Conservation (phyloP, 108 stramenopile genomes). For the Bacterosira constricta region DNA sequence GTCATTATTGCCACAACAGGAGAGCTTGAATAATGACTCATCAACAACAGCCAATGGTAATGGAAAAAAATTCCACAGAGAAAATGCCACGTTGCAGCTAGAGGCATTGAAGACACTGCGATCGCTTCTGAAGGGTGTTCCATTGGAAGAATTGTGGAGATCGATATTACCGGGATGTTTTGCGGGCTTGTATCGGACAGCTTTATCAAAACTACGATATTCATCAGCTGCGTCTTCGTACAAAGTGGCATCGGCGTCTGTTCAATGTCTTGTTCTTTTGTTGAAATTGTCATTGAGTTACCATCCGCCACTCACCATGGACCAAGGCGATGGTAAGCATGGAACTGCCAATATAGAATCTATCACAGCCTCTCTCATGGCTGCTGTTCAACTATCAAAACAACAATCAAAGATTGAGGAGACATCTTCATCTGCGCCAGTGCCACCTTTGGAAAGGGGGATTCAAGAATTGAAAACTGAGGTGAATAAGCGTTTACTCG, state of each 20-base stretch:
- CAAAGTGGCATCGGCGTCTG: conserved; percentile 30
- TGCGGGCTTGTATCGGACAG: conserved; percentile 37
- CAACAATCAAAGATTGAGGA: background rate
- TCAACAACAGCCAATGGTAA: background rate
- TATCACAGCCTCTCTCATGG: conserved; percentile 25
- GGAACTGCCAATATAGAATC: background rate
- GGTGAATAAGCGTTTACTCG: conserved; percentile 45
- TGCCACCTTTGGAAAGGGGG: background rate
- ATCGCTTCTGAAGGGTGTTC: conserved; percentile 26
- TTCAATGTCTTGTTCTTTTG: conserved; percentile 20
- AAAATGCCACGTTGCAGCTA: conserved; percentile 18
- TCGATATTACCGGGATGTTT: conserved; percentile 49
- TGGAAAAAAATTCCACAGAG: background rate
- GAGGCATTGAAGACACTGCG: conserved; percentile 41
- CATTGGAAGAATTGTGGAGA: conserved; percentile 36
- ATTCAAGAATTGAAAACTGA: conserved; percentile 32
- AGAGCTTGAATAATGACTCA: background rate
- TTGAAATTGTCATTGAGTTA: conserved; percentile 14
- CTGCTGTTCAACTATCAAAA: conserved; percentile 8
- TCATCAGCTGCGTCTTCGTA: conserved; percentile 22
- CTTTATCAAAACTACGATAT: conserved; percentile 11
- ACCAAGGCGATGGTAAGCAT: background rate
- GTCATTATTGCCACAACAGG: conserved; percentile 24
- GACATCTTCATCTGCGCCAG: background rate
- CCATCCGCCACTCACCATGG: background rate